Conservation (phyloP, 2,329 filamentous ascomycete genomes). For the Fusarium cyanostomum region DNA sequence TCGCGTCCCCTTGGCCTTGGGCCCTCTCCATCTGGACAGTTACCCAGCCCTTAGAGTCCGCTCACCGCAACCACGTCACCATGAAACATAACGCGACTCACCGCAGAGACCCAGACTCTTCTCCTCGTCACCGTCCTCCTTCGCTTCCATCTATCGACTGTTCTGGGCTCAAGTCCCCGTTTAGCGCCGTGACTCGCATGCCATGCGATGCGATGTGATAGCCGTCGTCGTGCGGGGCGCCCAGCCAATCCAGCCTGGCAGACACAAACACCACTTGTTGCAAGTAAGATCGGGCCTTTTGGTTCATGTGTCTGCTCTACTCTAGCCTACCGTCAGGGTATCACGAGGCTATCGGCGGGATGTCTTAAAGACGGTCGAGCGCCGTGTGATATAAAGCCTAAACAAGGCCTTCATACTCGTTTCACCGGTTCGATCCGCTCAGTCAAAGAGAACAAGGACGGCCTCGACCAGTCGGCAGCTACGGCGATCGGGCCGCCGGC, state of each 20-base stretch:
- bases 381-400: constrained; percentile 15
- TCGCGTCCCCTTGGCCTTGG: constrained; percentile 4
- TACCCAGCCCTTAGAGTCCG: constrained; percentile 10
- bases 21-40: constrained; percentile 1
- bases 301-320: constrained; percentile 1
- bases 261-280: constrained; percentile 1
- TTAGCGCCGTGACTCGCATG: constrained; percentile 36
- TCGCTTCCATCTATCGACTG: background rate
- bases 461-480: constrained; percentile 32
- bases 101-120: constrained; percentile 27
- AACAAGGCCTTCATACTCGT: constrained; percentile 4
- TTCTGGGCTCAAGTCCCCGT: constrained; percentile 10
- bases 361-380: constrained; percentile 18
- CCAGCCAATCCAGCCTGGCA: constrained; percentile 9
- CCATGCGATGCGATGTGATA: constrained; percentile 25
- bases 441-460: constrained; percentile 4
- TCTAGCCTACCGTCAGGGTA: constrained; percentile 25
- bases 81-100: constrained; percentile 34
- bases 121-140: constrained; percentile 7
- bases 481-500: constrained; percentile 27
- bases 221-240: constrained; percentile 17
- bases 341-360: constrained; percentile 17
- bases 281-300: constrained; percentile 29
- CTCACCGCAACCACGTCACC: constrained; percentile 39
- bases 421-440: constrained; percentile 34